A percentile compares a stretch with the other conserved stretches of the same genome.
Evolutionary conservation across 2,329 filamentous ascomycete genomes (phyloP).

Genomic region (Alternaria brassicae): DNA sequence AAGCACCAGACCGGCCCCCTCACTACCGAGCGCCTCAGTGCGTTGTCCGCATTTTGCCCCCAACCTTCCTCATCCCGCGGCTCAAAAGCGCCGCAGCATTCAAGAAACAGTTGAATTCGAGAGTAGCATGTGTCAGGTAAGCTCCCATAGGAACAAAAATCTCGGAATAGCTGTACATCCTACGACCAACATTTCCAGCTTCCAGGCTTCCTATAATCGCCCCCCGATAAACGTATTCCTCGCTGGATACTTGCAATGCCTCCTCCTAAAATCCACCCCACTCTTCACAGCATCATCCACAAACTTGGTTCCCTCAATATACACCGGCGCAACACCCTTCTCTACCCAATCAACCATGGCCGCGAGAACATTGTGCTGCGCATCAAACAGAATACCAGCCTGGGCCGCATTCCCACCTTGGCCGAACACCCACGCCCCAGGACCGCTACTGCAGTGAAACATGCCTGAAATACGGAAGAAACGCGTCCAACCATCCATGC

Average conservation of each 20-base stretch:
- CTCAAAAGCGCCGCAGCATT: no score
- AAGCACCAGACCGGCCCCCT: no score
- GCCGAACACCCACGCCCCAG: conserved; percentile 51
- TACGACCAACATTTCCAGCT: conserved; percentile 26
- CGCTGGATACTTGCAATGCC: conserved; percentile 52
- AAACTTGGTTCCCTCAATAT: conserved; percentile 38
- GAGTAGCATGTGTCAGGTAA: no score
- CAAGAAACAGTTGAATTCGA: no score
- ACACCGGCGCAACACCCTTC: conserved; percentile 47
- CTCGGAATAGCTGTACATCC: not conserved
- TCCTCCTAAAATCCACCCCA: conserved; percentile 55
- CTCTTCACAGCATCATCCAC: conserved; percentile 49
- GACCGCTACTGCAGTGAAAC: conserved; percentile 59
- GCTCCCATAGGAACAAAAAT: no score
- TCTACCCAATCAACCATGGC: conserved; percentile 57
- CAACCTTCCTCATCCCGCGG: no score
- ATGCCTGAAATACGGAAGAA: conserved; percentile 62
- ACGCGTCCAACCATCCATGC: conserved; percentile 50
- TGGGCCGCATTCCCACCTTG: conserved; percentile 31
- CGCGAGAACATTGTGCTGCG: conserved; percentile 39
- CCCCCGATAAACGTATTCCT: conserved; percentile 14
- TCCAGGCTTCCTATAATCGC: conserved; percentile 38
- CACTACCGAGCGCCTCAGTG: no score
- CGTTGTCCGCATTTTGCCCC: no score
- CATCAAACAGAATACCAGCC: conserved; percentile 25